These are phyloP conservation scores for Sclerotinia subarctica DNA, from an alignment of 2,329 filamentous ascomycete genomes.

Conservation along the genomic window DNA sequence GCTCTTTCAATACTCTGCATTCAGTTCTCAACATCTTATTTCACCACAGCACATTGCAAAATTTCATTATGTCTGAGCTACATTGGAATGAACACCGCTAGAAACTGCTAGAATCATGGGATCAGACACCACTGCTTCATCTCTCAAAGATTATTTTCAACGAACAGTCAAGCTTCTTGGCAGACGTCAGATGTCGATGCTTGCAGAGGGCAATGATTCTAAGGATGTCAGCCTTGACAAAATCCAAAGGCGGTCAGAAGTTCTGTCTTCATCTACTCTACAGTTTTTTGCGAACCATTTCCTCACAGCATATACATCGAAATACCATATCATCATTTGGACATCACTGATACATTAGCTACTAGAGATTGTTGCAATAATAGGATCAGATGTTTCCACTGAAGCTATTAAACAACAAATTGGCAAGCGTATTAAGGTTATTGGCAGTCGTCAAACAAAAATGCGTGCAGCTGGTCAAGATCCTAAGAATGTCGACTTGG, in stretches of 20 bases:
- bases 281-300: not conserved
- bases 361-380: slow-evolving; percentile 26
- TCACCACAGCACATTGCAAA: not conserved
- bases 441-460: slow-evolving; percentile 48
- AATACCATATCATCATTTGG: not conserved
- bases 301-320: not conserved
- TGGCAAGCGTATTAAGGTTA: slow-evolving; percentile 45
- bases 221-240: slow-evolving; percentile 29
- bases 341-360: not conserved
- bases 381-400: slow-evolving; percentile 31
- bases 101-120: slow-evolving; percentile 31
- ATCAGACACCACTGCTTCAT: slow-evolving; percentile 29
- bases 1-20: slow-evolving; percentile 6
- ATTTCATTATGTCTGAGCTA: not conserved
- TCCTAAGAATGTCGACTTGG: slow-evolving; percentile 39
- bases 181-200: slow-evolving; percentile 46
- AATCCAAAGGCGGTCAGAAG: slow-evolving; percentile 18
- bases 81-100: slow-evolving; percentile 1
- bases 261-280: not conserved
- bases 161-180: slow-evolving; percentile 49
- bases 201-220: slow-evolving; percentile 46
- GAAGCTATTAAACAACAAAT: slow-evolving; percentile 31
- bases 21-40: not conserved
- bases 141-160: slow-evolving; percentile 28
- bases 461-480: slow-evolving; percentile 45